Evolutionary conservation across 805 yeast species (phyloP), one percentile per base, ranked within the genome.

Genomic region (Wickerhamomyces alni): DNA sequence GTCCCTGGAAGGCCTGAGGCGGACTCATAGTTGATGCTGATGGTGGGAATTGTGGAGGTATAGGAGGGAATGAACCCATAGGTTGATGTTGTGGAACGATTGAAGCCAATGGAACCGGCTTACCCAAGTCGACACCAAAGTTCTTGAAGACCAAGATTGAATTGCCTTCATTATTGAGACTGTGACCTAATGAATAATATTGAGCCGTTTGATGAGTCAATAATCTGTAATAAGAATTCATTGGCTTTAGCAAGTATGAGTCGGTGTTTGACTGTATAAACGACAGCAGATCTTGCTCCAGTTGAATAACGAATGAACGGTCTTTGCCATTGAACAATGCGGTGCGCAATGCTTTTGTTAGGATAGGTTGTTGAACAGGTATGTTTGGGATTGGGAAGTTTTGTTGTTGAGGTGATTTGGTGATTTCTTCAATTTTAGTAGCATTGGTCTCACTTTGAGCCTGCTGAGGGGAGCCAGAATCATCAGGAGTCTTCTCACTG

Each of bases 151-250:
- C 62, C 6, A 67, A 55, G 18, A 70, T 63, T 17, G 77, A 69
- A 37, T 63, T 63, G 9, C 77, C 78, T 43, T 72, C 78, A 24
- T 52, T 47, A 47, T 69, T 74, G 11, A 75, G 47, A 8, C 69
- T 69, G 51, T 83, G 89, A 32, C 77, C 78, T 40, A 82, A 56
- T 18, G 67, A 63, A 51, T 81, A 80, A 54, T 80, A 81, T 29
- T 77, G 82, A 5, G 88, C 85, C 27, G 82, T 62, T 47, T 81
- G 83, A 57, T 84, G 89, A 0, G 82, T 70, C 39, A 84, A 59
- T 34, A 84, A 62, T 47, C 91, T 63, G 47, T 76, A 78, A 55
- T 79, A 83, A 3, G 87, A 79, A 56, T 83, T 83, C 70, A 77
- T 71, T 7, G 57, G 58, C 19, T 48, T 66, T 61, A 66, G 63